Evolutionary conservation across 352 stramenopile species (phyloP), one percentile per base, ranked within the genome.

Genomic region (Phytophthora fragariae): DNA sequence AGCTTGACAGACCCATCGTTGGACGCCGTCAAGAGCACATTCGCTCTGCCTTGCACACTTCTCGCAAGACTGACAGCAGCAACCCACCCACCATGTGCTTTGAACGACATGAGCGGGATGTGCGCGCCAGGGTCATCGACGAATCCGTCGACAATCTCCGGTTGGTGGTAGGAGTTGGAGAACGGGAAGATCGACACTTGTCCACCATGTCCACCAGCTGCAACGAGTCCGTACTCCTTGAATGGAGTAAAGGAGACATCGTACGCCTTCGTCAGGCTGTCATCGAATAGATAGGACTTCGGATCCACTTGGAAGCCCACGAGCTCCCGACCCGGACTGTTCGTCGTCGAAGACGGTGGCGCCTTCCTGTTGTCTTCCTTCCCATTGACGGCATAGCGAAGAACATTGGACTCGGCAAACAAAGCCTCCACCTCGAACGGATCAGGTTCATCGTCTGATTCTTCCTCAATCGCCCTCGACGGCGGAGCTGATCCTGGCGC

Each of bases 1-100:
- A 91, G 59, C 63, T 86, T 89, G 17, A 91, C 50, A 1, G 84
- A 65, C 1, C 62, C 65, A 57, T 91, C 83, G 27, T 91, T 91
- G 8, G 81, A 80, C 6, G 81, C 69, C 8, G 79, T 91, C 6
- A 89, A 35, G 1, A 91, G 65, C 12, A 88, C 24, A 54, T 89
- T 88, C 8, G 58, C 27, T 31, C 70, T 72, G 0, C 56, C 60
- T 5, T n/a, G 58, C 7, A 66, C 46, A 33, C 79, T 84, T 62
- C 49, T 77, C 3, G 77, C 59, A 35, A 91, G 71, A 29, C 68
- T 89, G 6, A 88, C 62, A 44, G 75, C 74, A 53, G 83, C 87
- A 62, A 91, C 66, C 83, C 83, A 91, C 1, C 81, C 81, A 15
- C 55, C 77, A 55, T 91, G 83, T 0, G 83, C 83, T 29, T 79